Base-by-base conservation (phyloP, 768 basidiomycete genomes). In the Podaxis pistillaris region DNA sequence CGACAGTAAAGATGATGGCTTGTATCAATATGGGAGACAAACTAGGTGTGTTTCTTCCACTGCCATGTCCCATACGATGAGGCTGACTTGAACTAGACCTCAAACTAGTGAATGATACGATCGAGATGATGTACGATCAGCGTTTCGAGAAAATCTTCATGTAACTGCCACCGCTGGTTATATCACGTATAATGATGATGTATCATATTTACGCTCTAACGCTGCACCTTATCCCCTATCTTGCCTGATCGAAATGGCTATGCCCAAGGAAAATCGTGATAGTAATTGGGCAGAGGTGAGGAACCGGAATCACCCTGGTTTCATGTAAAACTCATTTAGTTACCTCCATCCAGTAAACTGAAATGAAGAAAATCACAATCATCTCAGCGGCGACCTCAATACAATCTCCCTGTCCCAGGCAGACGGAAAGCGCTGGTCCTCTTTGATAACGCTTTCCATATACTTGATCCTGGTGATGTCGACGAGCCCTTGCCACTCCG, bases 61-160 rank as follows among this genome's bases (percentile, higher is more conserved):
- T n/a, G 15, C 22, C 56, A 33, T 41, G 40, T 41, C 6, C 4
- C 36, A 37, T 1, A 64, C 66, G 8, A 9, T 26, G 26, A 44
- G 2, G 46, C 17, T 65, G 28, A 57, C 55, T 33, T 24, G 33
- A 6, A 0, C 15, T 9, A 88, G 86, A 88, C 62, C 76, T 87
- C 78, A 79, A 81, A 62, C 68, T 88, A 53, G 83, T 86, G 28
- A 86, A 88, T 60, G 86, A 88, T 64, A 81, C 81, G 19, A 75
- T 88, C 60, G 84, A 84, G 64, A 73, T 86, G 60, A 86, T 86
- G n/a, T 86, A 86, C 62, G 84, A 89, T 60, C 75, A 79, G 1
- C 78, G 83, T 57, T 87, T 86, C 24, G 46, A 49, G 19, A 52
- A 38, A 5, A 62, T 62, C 28, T 62, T 62, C 36, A 19, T 38